Evolutionary conservation across 495 filamentous ascomycete species (phyloP).

Genomic region (Bathelium albidoporum): DNA sequence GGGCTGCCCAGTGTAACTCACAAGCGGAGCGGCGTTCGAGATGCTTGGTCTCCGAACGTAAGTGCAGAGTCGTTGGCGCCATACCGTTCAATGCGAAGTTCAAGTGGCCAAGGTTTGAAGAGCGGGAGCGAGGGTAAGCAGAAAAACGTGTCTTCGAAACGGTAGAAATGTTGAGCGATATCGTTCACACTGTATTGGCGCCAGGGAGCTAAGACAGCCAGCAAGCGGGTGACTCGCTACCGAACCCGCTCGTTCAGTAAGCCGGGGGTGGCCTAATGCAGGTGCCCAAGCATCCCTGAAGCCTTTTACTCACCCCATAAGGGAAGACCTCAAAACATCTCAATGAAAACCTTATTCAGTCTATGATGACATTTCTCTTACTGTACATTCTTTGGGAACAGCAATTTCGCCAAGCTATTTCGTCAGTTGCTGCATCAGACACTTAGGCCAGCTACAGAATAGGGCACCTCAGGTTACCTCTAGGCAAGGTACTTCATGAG

Average conservation of each 20-base stretch:
- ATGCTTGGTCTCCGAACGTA: constrained; percentile 31
- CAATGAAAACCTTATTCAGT: too few relatives aligned
- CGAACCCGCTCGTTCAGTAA: too few relatives aligned
- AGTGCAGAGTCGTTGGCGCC: constrained; percentile 27
- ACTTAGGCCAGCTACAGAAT: background rate
- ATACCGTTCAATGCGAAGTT: constrained; percentile 13
- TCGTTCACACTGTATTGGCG: too few relatives aligned
- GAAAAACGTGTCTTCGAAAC: background rate
- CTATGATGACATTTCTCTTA: background rate
- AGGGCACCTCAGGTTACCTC: too few relatives aligned
- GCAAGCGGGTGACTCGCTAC: too few relatives aligned
- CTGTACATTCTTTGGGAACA: background rate
- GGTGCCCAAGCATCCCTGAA: too few relatives aligned
- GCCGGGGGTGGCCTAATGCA: too few relatives aligned
- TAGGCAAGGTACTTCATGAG: too few relatives aligned
- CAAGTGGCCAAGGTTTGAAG: background rate
- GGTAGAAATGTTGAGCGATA: background rate
- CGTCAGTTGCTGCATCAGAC: background rate
- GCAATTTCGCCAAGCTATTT: too few relatives aligned
- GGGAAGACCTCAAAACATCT: too few relatives aligned
- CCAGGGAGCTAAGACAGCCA: too few relatives aligned
- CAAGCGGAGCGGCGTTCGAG: constrained; percentile 26
- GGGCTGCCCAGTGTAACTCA: background rate
- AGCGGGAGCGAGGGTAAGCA: background rate
- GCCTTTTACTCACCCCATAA: too few relatives aligned